These are phyloP conservation scores for Pugionium dolabratum DNA, from an alignment of 345 rosid species.

Conservation along the genomic window DNA sequence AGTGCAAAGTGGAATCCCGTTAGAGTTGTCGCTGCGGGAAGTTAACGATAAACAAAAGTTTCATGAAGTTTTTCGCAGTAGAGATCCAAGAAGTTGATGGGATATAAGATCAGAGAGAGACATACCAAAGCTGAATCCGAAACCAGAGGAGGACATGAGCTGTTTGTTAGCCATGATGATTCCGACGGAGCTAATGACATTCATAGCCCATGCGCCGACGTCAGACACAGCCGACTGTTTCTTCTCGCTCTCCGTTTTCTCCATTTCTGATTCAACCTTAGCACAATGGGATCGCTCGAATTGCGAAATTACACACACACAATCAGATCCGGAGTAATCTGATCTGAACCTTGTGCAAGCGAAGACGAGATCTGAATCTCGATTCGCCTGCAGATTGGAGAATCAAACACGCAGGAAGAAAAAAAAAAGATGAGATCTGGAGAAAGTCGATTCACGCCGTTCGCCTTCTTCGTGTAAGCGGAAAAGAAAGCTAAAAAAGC, in stretches of 20 bases:
- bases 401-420: background rate
- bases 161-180: conserved; percentile 97
- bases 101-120: background rate
- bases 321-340: conserved; percentile 19
- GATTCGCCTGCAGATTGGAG: conserved; percentile 20
- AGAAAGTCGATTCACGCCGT: conserved; percentile 20
- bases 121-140: conserved; percentile 77
- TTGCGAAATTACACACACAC: conserved; percentile 13
- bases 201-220: conserved; percentile 96
- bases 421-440: conserved; percentile 23
- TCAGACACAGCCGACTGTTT: conserved; percentile 73
- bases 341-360: conserved; percentile 21
- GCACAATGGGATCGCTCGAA: background rate
- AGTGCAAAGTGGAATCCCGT: conserved; percentile 91
- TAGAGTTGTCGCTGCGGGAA: conserved; percentile 72
- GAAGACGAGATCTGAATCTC: conserved; percentile 38
- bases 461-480: conserved; percentile 20
- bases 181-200: conserved; percentile 86
- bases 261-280: conserved; percentile 8
- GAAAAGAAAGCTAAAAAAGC: conserved; percentile 20
- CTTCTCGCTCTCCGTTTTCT: conserved; percentile 58
- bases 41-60: too few relatives aligned
- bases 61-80: too few relatives aligned
- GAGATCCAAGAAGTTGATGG: too few relatives aligned
- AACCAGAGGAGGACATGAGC: conserved; percentile 83